Percentiles rank a stretch among this genome's conserved stretches.
phyloP scores from a whole-genome alignment of 805 yeast genomes.

The Candida rishiriensis region DNA sequence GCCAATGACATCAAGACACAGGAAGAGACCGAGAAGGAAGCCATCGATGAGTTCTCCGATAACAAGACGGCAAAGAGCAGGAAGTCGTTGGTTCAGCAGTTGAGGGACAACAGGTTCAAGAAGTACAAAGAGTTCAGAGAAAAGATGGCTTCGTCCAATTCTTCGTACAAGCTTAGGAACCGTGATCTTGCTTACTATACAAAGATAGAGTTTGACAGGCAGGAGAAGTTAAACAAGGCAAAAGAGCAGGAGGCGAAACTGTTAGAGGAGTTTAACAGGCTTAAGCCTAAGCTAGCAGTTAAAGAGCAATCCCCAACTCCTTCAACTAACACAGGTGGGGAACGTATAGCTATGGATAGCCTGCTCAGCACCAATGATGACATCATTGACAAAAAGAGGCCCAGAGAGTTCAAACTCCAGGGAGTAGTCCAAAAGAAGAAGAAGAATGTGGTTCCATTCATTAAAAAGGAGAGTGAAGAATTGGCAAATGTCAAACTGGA shows the following conservation, averaged over 20 bases:
- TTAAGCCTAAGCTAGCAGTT: constrained; percentile 1
- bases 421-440: no score
- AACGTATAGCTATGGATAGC: no score
- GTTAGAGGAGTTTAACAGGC: constrained; percentile 22
- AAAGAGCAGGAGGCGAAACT: constrained; percentile 13
- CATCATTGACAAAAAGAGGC: no score
- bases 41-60: constrained; percentile 13
- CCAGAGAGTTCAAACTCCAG: no score
- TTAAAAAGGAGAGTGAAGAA: not conserved
- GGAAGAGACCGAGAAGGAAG: constrained; percentile 13
- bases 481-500: not conserved
- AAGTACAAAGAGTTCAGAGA: constrained; percentile 25
- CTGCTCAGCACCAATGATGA: no score
- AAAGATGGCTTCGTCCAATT: constrained; percentile 34
- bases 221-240: constrained; percentile 13
- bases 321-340: no score
- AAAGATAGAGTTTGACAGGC: constrained; percentile 19
- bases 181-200: constrained; percentile 35
- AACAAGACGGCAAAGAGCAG: constrained; percentile 26
- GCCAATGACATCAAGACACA: constrained; percentile 14
- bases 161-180: constrained; percentile 37
- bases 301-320: no score
- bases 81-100: constrained; percentile 39
- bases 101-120: constrained; percentile 33
- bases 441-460: not conserved